Conservation (phyloP, 2,329 filamentous ascomycete genomes). For the Didymella arachidicola region DNA sequence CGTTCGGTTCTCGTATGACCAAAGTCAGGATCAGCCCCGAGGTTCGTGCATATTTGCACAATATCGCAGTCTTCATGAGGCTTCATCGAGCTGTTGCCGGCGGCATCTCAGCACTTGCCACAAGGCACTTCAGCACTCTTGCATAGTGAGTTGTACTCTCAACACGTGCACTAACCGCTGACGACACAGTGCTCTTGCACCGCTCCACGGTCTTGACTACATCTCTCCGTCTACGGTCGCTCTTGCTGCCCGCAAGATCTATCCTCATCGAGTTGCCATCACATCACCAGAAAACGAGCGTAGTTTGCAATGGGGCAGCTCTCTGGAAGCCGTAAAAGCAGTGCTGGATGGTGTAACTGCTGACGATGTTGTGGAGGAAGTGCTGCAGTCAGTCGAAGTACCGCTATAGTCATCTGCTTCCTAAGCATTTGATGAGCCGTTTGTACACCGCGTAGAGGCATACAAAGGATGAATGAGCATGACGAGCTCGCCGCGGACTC, state of each 20-base stretch:
- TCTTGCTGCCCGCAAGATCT: slow-evolving; percentile 85
- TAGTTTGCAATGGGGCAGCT: slow-evolving; percentile 93
- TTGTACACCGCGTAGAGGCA: background rate
- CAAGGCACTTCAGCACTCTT: slow-evolving; percentile 76
- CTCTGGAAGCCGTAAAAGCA: slow-evolving; percentile 70
- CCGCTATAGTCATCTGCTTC: slow-evolving; percentile 56
- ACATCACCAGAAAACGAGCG: slow-evolving; percentile 75
- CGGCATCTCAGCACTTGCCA: slow-evolving; percentile 80
- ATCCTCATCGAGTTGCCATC: slow-evolving; percentile 81
- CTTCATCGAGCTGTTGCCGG: slow-evolving; percentile 84
- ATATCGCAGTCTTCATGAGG: slow-evolving; percentile 85
- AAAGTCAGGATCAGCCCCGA: slow-evolving; percentile 75
- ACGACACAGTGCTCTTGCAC: slow-evolving; percentile 69
- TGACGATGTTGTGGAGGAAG: slow-evolving; percentile 66
- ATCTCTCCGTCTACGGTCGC: slow-evolving; percentile 84
- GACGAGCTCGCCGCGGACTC: slow-evolving; percentile 31
- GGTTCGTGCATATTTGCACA: slow-evolving; percentile 82
- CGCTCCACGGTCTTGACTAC: slow-evolving; percentile 80
- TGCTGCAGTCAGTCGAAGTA: slow-evolving; percentile 63
- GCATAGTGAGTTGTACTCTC: slow-evolving; percentile 57
- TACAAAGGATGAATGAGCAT: slow-evolving; percentile 37
- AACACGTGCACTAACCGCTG: background rate
- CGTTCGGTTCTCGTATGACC: slow-evolving; percentile 66
- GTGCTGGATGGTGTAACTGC: slow-evolving; percentile 67
- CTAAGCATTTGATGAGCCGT: background rate